Evolutionary conservation across 805 yeast species (phyloP).

Genomic region (Yamadazyma takamatsuzukensis): DNA sequence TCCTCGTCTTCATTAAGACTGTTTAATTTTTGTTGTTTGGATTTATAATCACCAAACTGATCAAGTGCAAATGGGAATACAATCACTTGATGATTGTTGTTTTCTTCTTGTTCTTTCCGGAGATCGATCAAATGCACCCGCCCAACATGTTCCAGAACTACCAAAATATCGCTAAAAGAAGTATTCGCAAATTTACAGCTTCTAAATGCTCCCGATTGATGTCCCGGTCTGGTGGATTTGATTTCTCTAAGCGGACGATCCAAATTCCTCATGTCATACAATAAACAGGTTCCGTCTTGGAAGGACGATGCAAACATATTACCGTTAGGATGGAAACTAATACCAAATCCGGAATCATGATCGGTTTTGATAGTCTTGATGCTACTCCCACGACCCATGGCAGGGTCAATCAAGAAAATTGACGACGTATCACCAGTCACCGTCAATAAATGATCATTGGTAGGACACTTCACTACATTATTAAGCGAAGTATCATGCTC

Average conservation of each 20-base stretch:
- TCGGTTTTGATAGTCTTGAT: slow-evolving; percentile 44
- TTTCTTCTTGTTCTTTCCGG: slow-evolving; percentile 47
- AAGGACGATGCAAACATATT: slow-evolving; percentile 71
- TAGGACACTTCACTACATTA: slow-evolving; percentile 64
- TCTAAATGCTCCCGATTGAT: slow-evolving; percentile 64
- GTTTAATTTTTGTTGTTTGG: background rate
- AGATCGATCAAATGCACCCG: slow-evolving; percentile 83
- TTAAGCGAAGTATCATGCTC: slow-evolving; percentile 66
- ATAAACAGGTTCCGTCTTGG: slow-evolving; percentile 77
- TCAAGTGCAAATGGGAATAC: slow-evolving; percentile 54
- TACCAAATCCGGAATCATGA: slow-evolving; percentile 81
- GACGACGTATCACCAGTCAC: slow-evolving; percentile 78
- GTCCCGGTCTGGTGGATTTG: slow-evolving; percentile 54
- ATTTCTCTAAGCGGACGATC: slow-evolving; percentile 50
- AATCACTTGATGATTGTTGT: slow-evolving; percentile 66
- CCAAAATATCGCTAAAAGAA: slow-evolving; percentile 71
- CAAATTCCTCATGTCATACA: slow-evolving; percentile 73
- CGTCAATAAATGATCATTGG: slow-evolving; percentile 23
- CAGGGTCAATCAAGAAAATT: slow-evolving; percentile 54
- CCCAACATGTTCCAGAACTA: slow-evolving; percentile 81
- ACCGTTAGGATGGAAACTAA: slow-evolving; percentile 75
- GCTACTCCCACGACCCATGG: slow-evolving; percentile 5
- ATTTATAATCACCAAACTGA: slow-evolving; percentile 30
- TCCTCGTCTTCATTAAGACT: background rate
- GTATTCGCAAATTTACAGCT: slow-evolving; percentile 46